phyloP scores from a whole-genome alignment of 306 rosid species.

The Argentina anserina region DNA sequence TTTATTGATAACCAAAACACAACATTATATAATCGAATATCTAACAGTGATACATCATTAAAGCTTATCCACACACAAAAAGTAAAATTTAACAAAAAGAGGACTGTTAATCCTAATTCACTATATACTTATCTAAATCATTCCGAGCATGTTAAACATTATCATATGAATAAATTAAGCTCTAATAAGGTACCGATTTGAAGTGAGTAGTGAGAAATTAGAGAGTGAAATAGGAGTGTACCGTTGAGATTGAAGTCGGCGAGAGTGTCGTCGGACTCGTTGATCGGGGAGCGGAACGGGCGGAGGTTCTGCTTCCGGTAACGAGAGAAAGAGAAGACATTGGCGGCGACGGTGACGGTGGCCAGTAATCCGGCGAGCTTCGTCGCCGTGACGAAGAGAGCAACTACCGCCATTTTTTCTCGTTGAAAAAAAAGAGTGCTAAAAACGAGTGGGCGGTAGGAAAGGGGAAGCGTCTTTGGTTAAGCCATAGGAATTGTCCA shows the following conservation, averaged over 20 bases:
- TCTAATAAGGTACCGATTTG: background rate
- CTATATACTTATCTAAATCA: background rate
- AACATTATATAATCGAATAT: background rate
- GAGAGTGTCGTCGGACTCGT: constrained; percentile 59
- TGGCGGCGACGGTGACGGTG: constrained; percentile 66
- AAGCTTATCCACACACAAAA: background rate
- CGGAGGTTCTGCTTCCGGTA: constrained; percentile 61
- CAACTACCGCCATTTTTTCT: constrained; percentile 43
- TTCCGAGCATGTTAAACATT: background rate
- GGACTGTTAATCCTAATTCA: background rate
- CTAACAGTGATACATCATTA: background rate
- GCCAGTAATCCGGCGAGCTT: constrained; percentile 69
- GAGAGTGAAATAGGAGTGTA: constrained; percentile 11
- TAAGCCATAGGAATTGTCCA: background rate
- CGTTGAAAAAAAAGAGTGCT: background rate
- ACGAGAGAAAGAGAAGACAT: constrained; percentile 65
- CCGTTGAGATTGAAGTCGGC: constrained; percentile 63
- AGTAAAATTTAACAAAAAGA: background rate
- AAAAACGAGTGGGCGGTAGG: background rate
- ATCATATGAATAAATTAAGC: background rate
- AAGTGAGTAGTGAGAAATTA: background rate
- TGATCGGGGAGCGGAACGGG: constrained; percentile 67
- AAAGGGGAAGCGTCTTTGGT: background rate
- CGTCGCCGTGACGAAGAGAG: constrained; percentile 63
- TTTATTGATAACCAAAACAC: background rate